These are phyloP conservation scores for Penicillium cataractarum DNA, from an alignment of 495 filamentous ascomycete genomes.

Conservation along the genomic window DNA sequence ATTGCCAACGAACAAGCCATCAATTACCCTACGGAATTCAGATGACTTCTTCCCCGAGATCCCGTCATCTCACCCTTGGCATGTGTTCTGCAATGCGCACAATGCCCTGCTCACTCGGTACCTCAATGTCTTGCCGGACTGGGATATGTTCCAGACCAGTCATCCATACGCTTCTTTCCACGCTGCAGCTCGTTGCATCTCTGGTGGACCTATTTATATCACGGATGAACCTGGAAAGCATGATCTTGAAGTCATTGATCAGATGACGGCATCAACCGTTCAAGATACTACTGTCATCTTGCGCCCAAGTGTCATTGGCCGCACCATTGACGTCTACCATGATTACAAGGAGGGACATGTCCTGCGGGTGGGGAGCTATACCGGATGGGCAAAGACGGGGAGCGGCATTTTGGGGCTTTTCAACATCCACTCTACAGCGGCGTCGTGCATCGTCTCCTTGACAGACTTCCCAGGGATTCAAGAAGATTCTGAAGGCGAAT, in stretches of 20 bases:
- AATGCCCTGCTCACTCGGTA: constrained; percentile 80
- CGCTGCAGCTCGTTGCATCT: constrained; percentile 85
- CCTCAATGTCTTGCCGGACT: constrained; percentile 81
- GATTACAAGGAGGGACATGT: constrained; percentile 71
- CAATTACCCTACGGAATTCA: constrained; percentile 77
- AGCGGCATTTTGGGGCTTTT: constrained; percentile 82
- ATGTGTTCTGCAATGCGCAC: constrained; percentile 91
- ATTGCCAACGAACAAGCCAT: constrained; percentile 70
- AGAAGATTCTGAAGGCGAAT: constrained; percentile 44
- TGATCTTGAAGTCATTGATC: constrained; percentile 68
- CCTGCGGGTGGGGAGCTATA: constrained; percentile 78
- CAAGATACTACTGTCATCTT: constrained; percentile 74
- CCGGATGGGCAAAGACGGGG: constrained; percentile 63
- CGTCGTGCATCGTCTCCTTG: constrained; percentile 70
- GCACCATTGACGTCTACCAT: constrained; percentile 70
- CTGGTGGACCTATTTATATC: constrained; percentile 90
- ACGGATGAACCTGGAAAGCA: constrained; percentile 87
- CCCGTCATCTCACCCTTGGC: constrained; percentile 82
- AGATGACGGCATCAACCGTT: constrained; percentile 74
- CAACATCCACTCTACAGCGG: constrained; percentile 63
- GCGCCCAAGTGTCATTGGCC: constrained; percentile 71
- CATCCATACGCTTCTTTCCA: constrained; percentile 81
- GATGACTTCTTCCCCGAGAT: constrained; percentile 93
- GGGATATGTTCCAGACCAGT: constrained; percentile 98
- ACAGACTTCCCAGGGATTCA: constrained; percentile 71